A percentile compares a stretch with the other conserved stretches of the same genome.
phyloP scores from a whole-genome alignment of 2,329 filamentous ascomycete genomes.

The Dothistroma pini region DNA sequence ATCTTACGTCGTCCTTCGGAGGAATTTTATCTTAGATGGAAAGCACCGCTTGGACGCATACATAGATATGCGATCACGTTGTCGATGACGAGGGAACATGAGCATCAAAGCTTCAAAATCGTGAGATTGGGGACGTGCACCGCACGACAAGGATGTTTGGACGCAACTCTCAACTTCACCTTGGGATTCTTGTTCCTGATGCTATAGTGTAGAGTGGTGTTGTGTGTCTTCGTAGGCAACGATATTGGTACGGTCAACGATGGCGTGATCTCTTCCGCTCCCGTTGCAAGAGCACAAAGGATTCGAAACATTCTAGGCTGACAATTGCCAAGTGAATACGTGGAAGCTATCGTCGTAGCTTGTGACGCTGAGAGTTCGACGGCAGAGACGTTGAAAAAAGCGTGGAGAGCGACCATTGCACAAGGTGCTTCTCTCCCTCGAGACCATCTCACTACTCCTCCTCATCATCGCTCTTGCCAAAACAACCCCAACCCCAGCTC shows the following conservation, averaged over 20 bases:
- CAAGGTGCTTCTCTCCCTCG: no score
- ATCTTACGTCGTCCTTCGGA: neutral
- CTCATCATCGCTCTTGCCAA: neutral
- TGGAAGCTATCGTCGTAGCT: constrained; percentile 11
- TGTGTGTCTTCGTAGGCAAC: neutral
- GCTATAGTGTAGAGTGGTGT: neutral
- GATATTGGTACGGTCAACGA: neutral
- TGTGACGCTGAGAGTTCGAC: neutral
- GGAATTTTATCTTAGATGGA: neutral
- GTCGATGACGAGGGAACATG: neutral
- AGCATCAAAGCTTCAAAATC: neutral
- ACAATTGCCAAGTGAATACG: constrained; percentile 11
- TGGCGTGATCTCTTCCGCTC: neutral
- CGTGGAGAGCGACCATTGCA: neutral
- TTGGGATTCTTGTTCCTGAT: neutral
- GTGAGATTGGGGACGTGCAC: no score
- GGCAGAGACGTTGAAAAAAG: neutral
- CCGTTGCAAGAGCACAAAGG: neutral
- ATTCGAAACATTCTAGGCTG: neutral
- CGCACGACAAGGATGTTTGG: no score
- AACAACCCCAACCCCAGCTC: neutral
- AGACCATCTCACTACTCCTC: no score
- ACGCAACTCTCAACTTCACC: neutral
- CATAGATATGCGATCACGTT: neutral
- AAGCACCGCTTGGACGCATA: neutral